A percentile compares a stretch with the other conserved stretches of the same genome.
These are phyloP conservation scores for Pterocarpus macrocarpus DNA, from an alignment of 306 rosid species.

Conservation along the genomic window DNA sequence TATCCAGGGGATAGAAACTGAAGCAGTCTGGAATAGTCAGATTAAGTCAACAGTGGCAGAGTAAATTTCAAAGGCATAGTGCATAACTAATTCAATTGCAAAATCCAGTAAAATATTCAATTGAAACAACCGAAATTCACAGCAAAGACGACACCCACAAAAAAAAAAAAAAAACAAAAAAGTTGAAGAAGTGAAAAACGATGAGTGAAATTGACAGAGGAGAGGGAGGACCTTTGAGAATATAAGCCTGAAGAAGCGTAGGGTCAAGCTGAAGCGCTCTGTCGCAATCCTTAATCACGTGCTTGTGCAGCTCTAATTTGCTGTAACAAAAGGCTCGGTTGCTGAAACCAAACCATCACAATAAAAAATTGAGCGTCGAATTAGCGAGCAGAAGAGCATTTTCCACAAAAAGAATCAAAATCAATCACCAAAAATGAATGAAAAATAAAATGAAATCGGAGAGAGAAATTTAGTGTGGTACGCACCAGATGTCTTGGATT, in stretches of 20 bases:
- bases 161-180: background rate
- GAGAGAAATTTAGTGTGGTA: slow-evolving; percentile 10
- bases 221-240: slow-evolving; percentile 66
- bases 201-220: slow-evolving; percentile 4
- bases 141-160: background rate
- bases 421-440: background rate
- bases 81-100: slow-evolving; percentile 33
- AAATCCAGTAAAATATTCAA: background rate
- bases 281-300: slow-evolving; percentile 82
- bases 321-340: slow-evolving; percentile 85
- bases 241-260: slow-evolving; percentile 67
- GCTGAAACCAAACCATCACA: slow-evolving; percentile 58
- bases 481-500: slow-evolving; percentile 79
- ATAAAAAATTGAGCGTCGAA: slow-evolving; percentile 30
- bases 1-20: slow-evolving; percentile 2
- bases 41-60: slow-evolving; percentile 34
- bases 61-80: slow-evolving; percentile 28
- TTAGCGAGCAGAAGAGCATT: background rate
- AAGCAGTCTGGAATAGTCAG: slow-evolving; percentile 32
- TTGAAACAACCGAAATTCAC: background rate
- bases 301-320: slow-evolving; percentile 84
- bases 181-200: slow-evolving; percentile 22
- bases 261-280: slow-evolving; percentile 78
- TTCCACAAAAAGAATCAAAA: background rate
- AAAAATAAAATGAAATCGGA: background rate